Evolutionary conservation across 805 yeast genomes (phyloP).

Genomic region (Candida morakotiae): DNA sequence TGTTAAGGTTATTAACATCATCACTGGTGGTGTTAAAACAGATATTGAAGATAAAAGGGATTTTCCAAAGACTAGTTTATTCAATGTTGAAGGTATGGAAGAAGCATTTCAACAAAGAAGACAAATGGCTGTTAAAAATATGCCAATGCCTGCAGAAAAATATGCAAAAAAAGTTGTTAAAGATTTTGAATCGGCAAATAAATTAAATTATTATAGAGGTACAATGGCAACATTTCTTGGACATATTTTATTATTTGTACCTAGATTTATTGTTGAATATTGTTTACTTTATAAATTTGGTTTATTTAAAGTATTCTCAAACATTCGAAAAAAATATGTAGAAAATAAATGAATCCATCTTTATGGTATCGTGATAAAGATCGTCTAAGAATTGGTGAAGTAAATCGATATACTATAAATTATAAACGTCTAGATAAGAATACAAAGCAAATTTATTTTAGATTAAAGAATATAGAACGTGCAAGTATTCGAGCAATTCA

Average conservation of each 20-base stretch:
- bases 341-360: constrained; percentile 12
- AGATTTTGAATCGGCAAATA: constrained; percentile 37
- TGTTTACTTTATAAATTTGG: constrained; percentile 34
- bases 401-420: constrained; percentile 27
- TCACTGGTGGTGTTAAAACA: constrained; percentile 76
- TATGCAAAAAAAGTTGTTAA: constrained; percentile 55
- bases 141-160: constrained; percentile 55
- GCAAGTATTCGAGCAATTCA: constrained; percentile 38
- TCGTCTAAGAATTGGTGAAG: constrained; percentile 34
- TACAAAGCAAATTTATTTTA: constrained; percentile 22
- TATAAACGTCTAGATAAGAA: constrained; percentile 18
- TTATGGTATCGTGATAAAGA: constrained; percentile 37
- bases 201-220: constrained; percentile 58
- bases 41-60: constrained; percentile 65
- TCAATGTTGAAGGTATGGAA: constrained; percentile 46
- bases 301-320: constrained; percentile 21
- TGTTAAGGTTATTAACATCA: constrained; percentile 62
- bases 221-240: constrained; percentile 35
- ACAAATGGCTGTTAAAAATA: constrained; percentile 53
- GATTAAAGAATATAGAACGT: constrained; percentile 37
- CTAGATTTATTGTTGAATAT: constrained; percentile 44
- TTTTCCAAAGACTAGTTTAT: constrained; percentile 53
- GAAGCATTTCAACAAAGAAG: constrained; percentile 49
- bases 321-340: constrained; percentile 18
- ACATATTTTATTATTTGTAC: constrained; percentile 33